Percentiles rank a stretch among this genome's conserved stretches.
phyloP scores from a whole-genome alignment of 2,329 filamentous ascomycete genomes.

The Penicillium fuscoglaucum region DNA sequence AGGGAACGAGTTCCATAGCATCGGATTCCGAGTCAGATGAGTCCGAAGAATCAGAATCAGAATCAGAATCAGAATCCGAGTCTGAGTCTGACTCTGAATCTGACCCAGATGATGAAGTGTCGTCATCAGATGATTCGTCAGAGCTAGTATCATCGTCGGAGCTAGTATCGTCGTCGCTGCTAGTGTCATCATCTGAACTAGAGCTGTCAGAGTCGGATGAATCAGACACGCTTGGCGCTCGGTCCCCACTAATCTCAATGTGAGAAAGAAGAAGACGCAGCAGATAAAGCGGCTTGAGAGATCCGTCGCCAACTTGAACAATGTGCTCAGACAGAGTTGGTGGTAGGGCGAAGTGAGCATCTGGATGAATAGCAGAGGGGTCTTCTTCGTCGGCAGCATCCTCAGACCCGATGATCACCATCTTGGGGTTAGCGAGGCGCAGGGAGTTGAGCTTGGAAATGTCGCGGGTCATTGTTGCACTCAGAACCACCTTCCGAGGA shows the following conservation, averaged over 20 bases:
- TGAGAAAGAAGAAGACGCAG: slow-evolving; percentile 65
- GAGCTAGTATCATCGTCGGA: slow-evolving; percentile 39
- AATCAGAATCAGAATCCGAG: slow-evolving; percentile 22
- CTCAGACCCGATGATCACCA: slow-evolving; percentile 70
- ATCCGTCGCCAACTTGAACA: slow-evolving; percentile 67
- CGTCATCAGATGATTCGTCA: slow-evolving; percentile 35
- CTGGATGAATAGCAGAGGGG: slow-evolving; percentile 22
- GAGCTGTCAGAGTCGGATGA: slow-evolving; percentile 20
- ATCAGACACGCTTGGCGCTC: slow-evolving; percentile 4
- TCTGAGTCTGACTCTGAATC: slow-evolving; percentile 24
- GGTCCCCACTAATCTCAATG: slow-evolving; percentile 30
- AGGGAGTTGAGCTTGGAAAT: slow-evolving; percentile 75
- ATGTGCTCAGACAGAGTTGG: slow-evolving; percentile 63
- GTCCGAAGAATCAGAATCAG: slow-evolving; percentile 22
- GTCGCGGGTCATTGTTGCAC: slow-evolving; percentile 88
- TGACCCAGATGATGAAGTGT: slow-evolving; percentile 29
- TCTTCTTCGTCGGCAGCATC: slow-evolving; percentile 24
- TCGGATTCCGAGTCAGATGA: slow-evolving; percentile 28
- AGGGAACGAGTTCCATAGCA: slow-evolving; percentile 23
- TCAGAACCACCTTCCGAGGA: slow-evolving; percentile 80
- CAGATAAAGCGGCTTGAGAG: slow-evolving; percentile 80
- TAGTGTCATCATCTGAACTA: slow-evolving; percentile 22
- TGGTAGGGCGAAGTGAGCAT: slow-evolving; percentile 60
- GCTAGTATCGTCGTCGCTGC: slow-evolving; percentile 34
- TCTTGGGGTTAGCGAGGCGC: slow-evolving; percentile 68